These are phyloP conservation scores for Linnemannia exigua DNA, from an alignment of 192 early-diverging fungal genomes.

Conservation along the genomic window DNA sequence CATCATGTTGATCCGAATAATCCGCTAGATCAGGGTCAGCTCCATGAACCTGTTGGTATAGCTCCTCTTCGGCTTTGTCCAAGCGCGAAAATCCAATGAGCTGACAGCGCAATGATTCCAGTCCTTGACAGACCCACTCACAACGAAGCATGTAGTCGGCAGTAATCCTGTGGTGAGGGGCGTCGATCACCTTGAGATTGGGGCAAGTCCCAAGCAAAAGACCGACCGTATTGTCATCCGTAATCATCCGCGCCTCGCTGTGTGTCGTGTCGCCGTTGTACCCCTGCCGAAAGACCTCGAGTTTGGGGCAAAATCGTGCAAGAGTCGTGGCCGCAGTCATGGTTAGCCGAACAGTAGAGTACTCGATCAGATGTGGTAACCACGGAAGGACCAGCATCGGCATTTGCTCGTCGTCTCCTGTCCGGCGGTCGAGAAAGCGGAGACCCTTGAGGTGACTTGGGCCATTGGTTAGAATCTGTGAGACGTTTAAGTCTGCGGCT, in stretches of 20 bases:
- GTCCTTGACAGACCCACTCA: neutral
- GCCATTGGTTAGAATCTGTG: neutral
- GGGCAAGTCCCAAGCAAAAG: neutral
- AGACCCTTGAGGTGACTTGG: neutral
- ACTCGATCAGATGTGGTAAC: neutral
- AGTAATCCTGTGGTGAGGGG: neutral
- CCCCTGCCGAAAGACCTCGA: neutral
- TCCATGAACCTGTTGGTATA: neutral
- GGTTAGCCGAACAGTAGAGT: neutral
- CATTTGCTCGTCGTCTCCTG: neutral
- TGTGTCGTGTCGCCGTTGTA: neutral
- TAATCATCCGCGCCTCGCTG: neutral
- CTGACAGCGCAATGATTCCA: neutral
- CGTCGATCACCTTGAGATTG: neutral
- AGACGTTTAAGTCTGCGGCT: neutral
- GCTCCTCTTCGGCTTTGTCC: neutral
- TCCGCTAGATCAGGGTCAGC: neutral
- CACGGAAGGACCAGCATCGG: neutral
- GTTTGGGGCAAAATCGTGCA: neutral
- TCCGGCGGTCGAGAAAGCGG: neutral
- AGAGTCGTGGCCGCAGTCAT: neutral
- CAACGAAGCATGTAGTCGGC: neutral
- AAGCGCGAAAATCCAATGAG: neutral
- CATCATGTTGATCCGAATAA: neutral
- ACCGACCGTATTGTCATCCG: neutral